Evolutionary conservation across 306 rosid genomes (phyloP).

Genomic region (Ochetophila trinervis): DNA sequence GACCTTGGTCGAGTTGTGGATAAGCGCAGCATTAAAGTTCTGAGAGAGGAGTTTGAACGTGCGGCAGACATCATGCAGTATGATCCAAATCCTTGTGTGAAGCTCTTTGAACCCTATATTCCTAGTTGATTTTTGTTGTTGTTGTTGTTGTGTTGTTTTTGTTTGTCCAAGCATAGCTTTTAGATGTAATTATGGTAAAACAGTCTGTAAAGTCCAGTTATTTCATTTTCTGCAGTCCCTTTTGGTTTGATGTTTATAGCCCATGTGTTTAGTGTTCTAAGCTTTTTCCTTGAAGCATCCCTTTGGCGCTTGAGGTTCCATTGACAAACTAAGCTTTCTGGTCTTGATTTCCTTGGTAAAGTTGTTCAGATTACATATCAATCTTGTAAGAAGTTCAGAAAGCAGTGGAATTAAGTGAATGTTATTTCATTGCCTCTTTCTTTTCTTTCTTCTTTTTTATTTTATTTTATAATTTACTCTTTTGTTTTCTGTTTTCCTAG

Average conservation of each 20-base stretch:
- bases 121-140: constrained; percentile 28
- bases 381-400: too few relatives aligned
- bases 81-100: constrained; percentile 75
- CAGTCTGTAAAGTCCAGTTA: constrained; percentile 10
- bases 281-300: not conserved
- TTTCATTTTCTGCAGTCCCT: not conserved
- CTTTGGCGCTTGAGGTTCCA: too few relatives aligned
- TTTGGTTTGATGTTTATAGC: constrained; percentile 28
- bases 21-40: constrained; percentile 78
- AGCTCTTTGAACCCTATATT: constrained; percentile 75
- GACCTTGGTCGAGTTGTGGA: constrained; percentile 97
- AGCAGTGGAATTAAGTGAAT: too few relatives aligned
- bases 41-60: constrained; percentile 93
- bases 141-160: not conserved
- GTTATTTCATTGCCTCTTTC: too few relatives aligned
- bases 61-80: constrained; percentile 80
- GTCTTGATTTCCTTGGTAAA: too few relatives aligned
- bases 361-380: too few relatives aligned
- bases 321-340: too few relatives aligned
- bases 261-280: constrained; percentile 26
- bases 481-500: too few relatives aligned
- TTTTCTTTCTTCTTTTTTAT: too few relatives aligned
- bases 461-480: too few relatives aligned
- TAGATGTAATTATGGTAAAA: constrained; percentile 34
- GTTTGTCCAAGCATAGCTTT: constrained; percentile 20